Percentiles rank a stretch among this genome's conserved stretches.
Evolutionary conservation across 1,139 yeast genomes (phyloP).

Genomic region (Saccharomyces pastorianus): DNA sequence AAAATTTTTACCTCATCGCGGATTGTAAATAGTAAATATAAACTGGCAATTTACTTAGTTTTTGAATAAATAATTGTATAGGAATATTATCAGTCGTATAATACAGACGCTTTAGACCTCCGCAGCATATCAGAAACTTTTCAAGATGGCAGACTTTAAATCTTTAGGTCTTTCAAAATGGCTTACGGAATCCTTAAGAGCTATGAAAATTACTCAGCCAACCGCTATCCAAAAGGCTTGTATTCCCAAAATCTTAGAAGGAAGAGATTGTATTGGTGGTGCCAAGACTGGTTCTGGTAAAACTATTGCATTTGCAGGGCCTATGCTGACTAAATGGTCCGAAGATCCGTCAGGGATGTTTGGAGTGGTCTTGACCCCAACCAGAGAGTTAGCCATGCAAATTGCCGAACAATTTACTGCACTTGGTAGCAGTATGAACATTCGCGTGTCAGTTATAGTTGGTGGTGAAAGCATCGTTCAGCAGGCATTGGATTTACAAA

Average conservation of each 20-base stretch:
- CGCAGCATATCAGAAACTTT: background rate
- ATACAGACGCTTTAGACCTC: background rate
- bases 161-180: conserved; percentile 75
- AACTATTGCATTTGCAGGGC: conserved; percentile 94
- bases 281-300: conserved; percentile 98
- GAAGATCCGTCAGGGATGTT: conserved; percentile 89
- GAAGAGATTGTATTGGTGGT: conserved; percentile 88
- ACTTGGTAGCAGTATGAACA: conserved; percentile 80
- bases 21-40: background rate
- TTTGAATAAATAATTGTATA: background rate
- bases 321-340: conserved; percentile 91
- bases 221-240: conserved; percentile 83
- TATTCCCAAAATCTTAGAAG: conserved; percentile 75
- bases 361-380: conserved; percentile 86
- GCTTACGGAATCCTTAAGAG: conserved; percentile 70
- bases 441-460: conserved; percentile 70
- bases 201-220: conserved; percentile 79
- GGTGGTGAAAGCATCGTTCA: conserved; percentile 93
- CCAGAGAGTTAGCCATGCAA: conserved; percentile 91
- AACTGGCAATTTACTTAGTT: background rate
- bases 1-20: background rate
- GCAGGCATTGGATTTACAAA: conserved; percentile 74
- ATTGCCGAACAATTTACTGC: conserved; percentile 96
- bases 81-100: background rate
- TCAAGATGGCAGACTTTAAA: conserved; percentile 35